Conservation (phyloP, 495 filamentous ascomycete genomes). For the Penicillium cataractarum region DNA sequence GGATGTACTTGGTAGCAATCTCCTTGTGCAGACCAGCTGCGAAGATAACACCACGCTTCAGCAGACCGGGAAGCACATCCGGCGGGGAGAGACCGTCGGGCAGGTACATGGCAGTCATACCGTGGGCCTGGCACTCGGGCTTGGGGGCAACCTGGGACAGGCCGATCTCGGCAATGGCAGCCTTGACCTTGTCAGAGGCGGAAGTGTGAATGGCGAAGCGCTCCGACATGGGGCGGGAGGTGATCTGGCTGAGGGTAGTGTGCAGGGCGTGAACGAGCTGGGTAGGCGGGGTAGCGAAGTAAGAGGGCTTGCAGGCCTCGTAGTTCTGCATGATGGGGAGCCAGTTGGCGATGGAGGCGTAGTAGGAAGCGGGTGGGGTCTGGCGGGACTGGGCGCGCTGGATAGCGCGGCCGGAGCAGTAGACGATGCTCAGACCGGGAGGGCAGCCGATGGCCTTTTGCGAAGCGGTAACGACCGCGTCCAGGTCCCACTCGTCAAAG, state of each 20-base stretch:
- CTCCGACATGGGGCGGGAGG: conserved; percentile 72
- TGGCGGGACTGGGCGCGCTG: conserved; percentile 76
- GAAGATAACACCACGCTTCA: conserved; percentile 91
- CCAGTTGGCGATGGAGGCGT: conserved; percentile 96
- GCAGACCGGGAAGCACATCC: conserved; percentile 80
- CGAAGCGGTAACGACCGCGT: conserved; percentile 89
- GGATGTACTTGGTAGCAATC: conserved; percentile 70
- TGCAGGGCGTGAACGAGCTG: conserved; percentile 94
- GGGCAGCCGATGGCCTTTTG: conserved; percentile 97
- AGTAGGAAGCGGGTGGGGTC: conserved; percentile 81
- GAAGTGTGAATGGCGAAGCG: conserved; percentile 78
- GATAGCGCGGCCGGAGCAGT: conserved; percentile 90
- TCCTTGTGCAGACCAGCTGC: conserved; percentile 94
- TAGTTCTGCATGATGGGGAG: conserved; percentile 98
- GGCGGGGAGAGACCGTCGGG: conserved; percentile 79
- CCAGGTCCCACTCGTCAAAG: conserved; percentile 92
- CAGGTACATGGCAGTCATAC: conserved; percentile 96
- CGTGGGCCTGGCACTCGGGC: conserved; percentile 89
- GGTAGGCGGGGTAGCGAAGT: conserved; percentile 95
- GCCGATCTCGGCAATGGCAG: conserved; percentile 74
- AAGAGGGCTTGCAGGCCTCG: conserved; percentile 93
- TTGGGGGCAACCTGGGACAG: conserved; percentile 82
- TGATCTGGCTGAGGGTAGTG: conserved; percentile 87
- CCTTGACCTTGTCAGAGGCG: conserved; percentile 81
- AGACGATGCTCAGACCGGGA: conserved; percentile 88